Conservation (phyloP, 1,284 basidiomycete species). For the Sporisorium scitamineum region DNA sequence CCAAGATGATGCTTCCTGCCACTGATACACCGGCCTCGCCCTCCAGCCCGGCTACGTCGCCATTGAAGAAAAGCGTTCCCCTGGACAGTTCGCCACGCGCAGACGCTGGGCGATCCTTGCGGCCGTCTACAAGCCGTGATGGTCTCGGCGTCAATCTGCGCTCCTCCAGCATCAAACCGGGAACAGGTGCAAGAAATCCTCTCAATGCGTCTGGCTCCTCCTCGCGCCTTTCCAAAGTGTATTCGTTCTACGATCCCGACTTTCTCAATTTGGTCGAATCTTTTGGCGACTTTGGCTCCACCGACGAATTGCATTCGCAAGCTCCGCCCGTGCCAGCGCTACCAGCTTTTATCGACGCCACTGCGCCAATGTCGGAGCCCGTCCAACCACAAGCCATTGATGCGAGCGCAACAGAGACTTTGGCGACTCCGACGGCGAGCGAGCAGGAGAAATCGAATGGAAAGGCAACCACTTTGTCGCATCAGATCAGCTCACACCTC, state of each 20-base stretch:
- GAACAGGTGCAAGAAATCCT: slow-evolving; percentile 18
- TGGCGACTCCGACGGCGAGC: neutral
- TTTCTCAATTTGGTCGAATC: slow-evolving; percentile 74
- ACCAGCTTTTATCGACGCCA: slow-evolving; percentile 5
- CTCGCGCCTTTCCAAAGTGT: slow-evolving; percentile 71
- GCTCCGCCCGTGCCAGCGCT: slow-evolving; percentile 32
- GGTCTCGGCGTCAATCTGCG: slow-evolving; percentile 33
- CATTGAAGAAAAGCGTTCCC: slow-evolving; percentile 22
- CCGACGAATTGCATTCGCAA: slow-evolving; percentile 37
- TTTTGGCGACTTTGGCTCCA: slow-evolving; percentile 62
- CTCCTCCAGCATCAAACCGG: slow-evolving; percentile 14
- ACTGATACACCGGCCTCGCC: slow-evolving; percentile 6
- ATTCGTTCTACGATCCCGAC: slow-evolving; percentile 82
- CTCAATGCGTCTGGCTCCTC: slow-evolving; percentile 35
- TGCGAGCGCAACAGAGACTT: neutral
- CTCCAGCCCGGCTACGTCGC: slow-evolving; percentile 24
- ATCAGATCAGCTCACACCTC: neutral
- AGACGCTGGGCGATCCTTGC: slow-evolving; percentile 11
- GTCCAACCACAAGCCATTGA: neutral
- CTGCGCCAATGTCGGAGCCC: neutral
- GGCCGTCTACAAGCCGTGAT: slow-evolving; percentile 27
- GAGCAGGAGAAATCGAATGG: neutral
- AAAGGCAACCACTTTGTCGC: neutral
- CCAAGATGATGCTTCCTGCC: slow-evolving; percentile 15
- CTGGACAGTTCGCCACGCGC: slow-evolving; percentile 15